Base-by-base conservation (phyloP, 2,329 filamentous ascomycete species). In the Madurella fahalii region DNA sequence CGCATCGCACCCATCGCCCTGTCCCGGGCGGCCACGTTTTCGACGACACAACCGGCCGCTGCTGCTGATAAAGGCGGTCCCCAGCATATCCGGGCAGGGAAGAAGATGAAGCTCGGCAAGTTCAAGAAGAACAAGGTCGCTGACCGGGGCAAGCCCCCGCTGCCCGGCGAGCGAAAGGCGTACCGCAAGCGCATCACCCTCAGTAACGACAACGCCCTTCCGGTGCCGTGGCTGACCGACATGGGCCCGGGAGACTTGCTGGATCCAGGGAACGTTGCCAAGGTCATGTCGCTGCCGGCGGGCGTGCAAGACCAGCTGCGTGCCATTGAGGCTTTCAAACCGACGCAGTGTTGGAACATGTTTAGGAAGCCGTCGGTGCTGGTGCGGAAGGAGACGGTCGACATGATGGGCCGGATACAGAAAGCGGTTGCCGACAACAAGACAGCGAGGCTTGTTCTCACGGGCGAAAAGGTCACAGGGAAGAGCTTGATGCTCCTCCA, bases 171-270 rank as follows among this genome's bases (percentile, higher is more conserved):
- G 77, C 84, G 92, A 62, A 95, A 91, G 74, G 89, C 89, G 30
- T 78, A 89, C 68, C 85, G 91, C 61, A 96, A 95, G 77, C 85
- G 89, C 63, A 89, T 99, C 65, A 85, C 95, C 56, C 83, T 99
- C 57, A 93, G 87, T 77, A 99, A 97, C 74, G 88, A 89, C 71
- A 97, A 96, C 73, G 94, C 94, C 47, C 76, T 96, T 39, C 83
- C 86, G 56, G 87, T 97, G 8, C 68, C 77, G 20, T 87, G 83
- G 11, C 77, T 95, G 62, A 73, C 78, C 56, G 79, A 86, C 47
- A 67, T 95, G 52, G 77, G 72, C 12, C 68, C 72, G 9, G 74
- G 79, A 58, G 80, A 78, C 42, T 74, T 86, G 72, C 70, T 79
- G 16, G 74, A 79, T 52, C 71, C 74, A 31, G 75, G 77, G 34